Evolutionary conservation across 768 basidiomycete species (phyloP).

Genomic region (Kwoniella sp.): DNA sequence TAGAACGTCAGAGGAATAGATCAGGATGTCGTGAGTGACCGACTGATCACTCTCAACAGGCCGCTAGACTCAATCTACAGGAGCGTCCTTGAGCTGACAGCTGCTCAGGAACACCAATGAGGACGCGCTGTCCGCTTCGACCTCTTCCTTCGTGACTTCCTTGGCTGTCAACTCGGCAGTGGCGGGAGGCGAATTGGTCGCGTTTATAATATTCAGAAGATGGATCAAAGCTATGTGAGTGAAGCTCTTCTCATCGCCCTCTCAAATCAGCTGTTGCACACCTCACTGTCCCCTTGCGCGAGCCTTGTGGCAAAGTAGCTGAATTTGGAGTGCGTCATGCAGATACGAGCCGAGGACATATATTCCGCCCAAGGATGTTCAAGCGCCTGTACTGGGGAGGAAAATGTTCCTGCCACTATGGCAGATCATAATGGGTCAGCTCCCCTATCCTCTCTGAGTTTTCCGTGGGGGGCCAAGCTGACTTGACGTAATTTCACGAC

Average conservation of each 20-base stretch:
- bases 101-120: conserved; percentile 18
- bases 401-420: conserved; percentile 37
- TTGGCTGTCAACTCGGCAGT: conserved; percentile 74
- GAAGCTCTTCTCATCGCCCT: too few relatives aligned
- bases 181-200: conserved; percentile 64
- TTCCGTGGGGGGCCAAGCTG: too few relatives aligned
- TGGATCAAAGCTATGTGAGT: conserved; percentile 82
- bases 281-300: background rate
- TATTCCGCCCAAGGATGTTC: conserved; percentile 61
- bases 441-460: too few relatives aligned
- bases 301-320: background rate
- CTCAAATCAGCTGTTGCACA: background rate
- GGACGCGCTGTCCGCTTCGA: conserved; percentile 62
- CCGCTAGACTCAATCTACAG: background rate
- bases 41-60: too few relatives aligned
- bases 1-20: background rate
- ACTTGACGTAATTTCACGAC: background rate
- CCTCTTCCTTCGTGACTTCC: conserved; percentile 77
- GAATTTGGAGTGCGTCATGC: background rate
- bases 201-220: conserved; percentile 80
- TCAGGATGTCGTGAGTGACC: conserved; percentile 6
- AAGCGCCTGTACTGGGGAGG: conserved; percentile 47
- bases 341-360: conserved; percentile 74
- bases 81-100: conserved; percentile 3
- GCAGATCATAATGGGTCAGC: conserved; percentile 38